A percentile compares a stretch with the other conserved stretches of the same genome.
Evolutionary conservation across 2,329 filamentous ascomycete species (phyloP).

Genomic region (Fusarium sp.): DNA sequence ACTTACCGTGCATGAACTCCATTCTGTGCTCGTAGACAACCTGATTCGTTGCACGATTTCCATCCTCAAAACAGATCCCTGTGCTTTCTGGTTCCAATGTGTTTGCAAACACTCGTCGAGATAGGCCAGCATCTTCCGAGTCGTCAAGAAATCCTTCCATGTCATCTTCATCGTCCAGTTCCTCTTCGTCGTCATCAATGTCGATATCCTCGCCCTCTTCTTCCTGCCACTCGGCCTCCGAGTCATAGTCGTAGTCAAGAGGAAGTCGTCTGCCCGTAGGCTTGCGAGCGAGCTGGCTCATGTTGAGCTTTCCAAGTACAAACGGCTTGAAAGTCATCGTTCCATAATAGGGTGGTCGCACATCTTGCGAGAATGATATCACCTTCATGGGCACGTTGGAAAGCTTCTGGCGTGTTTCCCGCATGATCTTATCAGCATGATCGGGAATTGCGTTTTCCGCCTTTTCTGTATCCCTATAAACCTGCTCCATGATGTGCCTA

Average conservation of each 20-base stretch:
- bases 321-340: slow-evolving; percentile 72
- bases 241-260: slow-evolving; percentile 85
- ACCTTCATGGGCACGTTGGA: slow-evolving; percentile 70
- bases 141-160: slow-evolving; percentile 93
- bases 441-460: slow-evolving; percentile 52
- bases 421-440: slow-evolving; percentile 48
- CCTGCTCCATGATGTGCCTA: slow-evolving; percentile 68
- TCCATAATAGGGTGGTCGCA: slow-evolving; percentile 77
- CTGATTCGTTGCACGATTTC: slow-evolving; percentile 57
- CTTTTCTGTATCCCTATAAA: slow-evolving; percentile 60
- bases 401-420: slow-evolving; percentile 55
- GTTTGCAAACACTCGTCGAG: slow-evolving; percentile 69
- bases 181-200: slow-evolving; percentile 75
- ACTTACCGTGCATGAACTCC: slow-evolving; percentile 77
- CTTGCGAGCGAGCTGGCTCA: slow-evolving; percentile 63
- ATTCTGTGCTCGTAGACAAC: slow-evolving; percentile 73
- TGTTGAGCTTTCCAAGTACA: slow-evolving; percentile 57
- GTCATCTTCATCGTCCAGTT: slow-evolving; percentile 79
- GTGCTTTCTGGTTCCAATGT: slow-evolving; percentile 81
- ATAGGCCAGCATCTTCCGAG: slow-evolving; percentile 73
- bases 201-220: slow-evolving; percentile 76
- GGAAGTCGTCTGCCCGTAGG: slow-evolving; percentile 67
- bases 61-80: slow-evolving; percentile 85
- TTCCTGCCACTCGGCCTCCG: slow-evolving; percentile 87
- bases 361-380: slow-evolving; percentile 71